Conservation (phyloP, 2,329 filamentous ascomycete species). For the Phialocephala subalpina region DNA sequence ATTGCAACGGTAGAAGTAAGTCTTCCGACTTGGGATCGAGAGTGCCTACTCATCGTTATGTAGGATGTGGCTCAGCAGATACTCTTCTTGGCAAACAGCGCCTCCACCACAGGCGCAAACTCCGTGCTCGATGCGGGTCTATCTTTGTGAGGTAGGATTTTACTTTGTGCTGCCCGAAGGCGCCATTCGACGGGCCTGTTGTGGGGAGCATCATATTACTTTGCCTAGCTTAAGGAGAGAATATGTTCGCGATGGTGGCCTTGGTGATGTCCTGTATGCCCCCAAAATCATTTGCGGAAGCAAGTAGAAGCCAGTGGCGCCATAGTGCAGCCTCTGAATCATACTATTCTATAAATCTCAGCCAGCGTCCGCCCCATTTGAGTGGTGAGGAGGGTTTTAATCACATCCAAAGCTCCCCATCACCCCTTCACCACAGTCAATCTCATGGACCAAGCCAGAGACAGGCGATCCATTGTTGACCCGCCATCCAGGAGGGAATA, state of each 20-base stretch:
- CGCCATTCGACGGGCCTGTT: not conserved
- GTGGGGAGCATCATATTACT: not conserved
- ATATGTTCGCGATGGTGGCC: not conserved
- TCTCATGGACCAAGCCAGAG: not conserved
- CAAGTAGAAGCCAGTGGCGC: not conserved
- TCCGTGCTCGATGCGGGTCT: conserved; percentile 57
- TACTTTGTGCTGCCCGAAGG: not conserved
- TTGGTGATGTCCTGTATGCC: too few relatives aligned
- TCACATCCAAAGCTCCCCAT: not conserved
- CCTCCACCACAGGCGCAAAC: conserved; percentile 60
- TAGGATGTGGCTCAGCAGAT: conserved; percentile 63
- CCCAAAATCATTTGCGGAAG: too few relatives aligned
- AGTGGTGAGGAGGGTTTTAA: not conserved
- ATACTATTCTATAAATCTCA: not conserved
- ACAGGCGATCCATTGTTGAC: not conserved
- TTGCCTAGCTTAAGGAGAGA: not conserved
- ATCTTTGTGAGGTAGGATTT: conserved; percentile 27
- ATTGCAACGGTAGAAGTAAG: conserved; percentile 36
- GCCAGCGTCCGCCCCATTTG: not conserved
- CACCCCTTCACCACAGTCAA: conserved; percentile 1
- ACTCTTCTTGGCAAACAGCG: conserved; percentile 55
- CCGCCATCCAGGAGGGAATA: not conserved
- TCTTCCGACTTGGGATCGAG: not conserved
- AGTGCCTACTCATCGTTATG: conserved; percentile 8
- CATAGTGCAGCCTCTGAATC: not conserved